A percentile compares a stretch with the other conserved stretches of the same genome.
phyloP scores from a whole-genome alignment of 768 basidiomycete genomes.

The Tricholoma sp. region DNA sequence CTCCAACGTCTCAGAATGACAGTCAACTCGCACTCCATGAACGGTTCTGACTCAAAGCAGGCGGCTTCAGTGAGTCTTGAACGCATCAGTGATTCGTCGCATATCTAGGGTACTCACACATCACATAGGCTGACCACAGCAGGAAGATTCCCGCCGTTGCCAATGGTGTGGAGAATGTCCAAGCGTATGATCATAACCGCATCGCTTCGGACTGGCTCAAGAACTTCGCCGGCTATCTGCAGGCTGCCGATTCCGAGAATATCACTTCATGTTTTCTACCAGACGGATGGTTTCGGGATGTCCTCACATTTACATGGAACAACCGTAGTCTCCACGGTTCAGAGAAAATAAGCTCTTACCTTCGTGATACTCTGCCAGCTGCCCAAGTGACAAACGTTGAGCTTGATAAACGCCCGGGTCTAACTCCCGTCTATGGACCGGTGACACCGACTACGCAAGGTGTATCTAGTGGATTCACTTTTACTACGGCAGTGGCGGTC shows the following conservation, averaged over 20 bases:
- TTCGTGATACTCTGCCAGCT: constrained; percentile 16
- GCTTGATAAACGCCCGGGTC: constrained; percentile 18
- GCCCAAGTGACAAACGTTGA: constrained; percentile 21
- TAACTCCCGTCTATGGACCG: constrained; percentile 15
- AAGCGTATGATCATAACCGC: not conserved
- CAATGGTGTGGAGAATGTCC: not conserved
- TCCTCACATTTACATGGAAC: constrained; percentile 40
- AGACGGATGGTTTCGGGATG: constrained; percentile 35
- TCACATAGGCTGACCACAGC: constrained; percentile 58
- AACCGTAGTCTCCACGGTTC: constrained; percentile 29
- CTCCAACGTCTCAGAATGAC: no score
- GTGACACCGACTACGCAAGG: constrained; percentile 12
- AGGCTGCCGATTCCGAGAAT: constrained; percentile 15
- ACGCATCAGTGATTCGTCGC: constrained; percentile 20
- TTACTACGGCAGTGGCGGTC: constrained; percentile 24
- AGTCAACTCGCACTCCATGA: no score
- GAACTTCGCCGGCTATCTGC: constrained; percentile 16
- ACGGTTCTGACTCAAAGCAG: no score
- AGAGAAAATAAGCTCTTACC: constrained; percentile 27
- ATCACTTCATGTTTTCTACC: constrained; percentile 24
- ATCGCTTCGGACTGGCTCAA: constrained; percentile 20
- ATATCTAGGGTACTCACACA: constrained; percentile 71
- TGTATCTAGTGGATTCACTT: constrained; percentile 34
- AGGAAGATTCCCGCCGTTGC: constrained; percentile 37
- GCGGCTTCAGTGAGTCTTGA: no score